A percentile compares a stretch with the other conserved stretches of the same genome.
Evolutionary conservation across 495 filamentous ascomycete species (phyloP).

Genomic region (Aspergillus bertholletiae): DNA sequence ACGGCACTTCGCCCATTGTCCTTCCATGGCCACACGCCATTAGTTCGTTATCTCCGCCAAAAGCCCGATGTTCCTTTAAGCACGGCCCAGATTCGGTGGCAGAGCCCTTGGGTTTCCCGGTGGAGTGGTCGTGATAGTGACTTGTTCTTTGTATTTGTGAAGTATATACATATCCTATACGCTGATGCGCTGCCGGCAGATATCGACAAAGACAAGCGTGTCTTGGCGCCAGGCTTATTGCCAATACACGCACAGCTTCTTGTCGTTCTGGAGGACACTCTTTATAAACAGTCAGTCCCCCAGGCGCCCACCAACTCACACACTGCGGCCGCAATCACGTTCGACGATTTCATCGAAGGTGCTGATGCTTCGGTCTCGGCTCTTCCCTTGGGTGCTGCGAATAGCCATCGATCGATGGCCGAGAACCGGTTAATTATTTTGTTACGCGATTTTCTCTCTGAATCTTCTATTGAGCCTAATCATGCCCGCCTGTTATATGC

Average conservation of each 20-base stretch:
- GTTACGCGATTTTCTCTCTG: slow-evolving; percentile 79
- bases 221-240: slow-evolving; percentile 73
- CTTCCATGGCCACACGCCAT: slow-evolving; percentile 62
- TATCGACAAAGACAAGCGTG: slow-evolving; percentile 57
- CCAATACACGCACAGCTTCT: slow-evolving; percentile 85
- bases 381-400: slow-evolving; percentile 61
- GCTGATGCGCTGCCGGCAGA: slow-evolving; percentile 74
- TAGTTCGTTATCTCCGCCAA: slow-evolving; percentile 63
- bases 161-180: slow-evolving; percentile 81
- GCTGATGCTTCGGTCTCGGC: slow-evolving; percentile 69
- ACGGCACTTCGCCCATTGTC: slow-evolving; percentile 63
- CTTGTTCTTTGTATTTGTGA: slow-evolving; percentile 90
- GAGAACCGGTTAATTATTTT: slow-evolving; percentile 89
- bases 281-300: slow-evolving; percentile 63
- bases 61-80: slow-evolving; percentile 65
- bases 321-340: slow-evolving; percentile 60
- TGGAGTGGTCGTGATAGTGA: slow-evolving; percentile 93
- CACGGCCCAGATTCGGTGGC: slow-evolving; percentile 73
- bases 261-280: slow-evolving; percentile 74
- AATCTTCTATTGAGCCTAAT: slow-evolving; percentile 54
- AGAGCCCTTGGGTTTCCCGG: slow-evolving; percentile 77
- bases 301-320: slow-evolving; percentile 48
- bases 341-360: slow-evolving; percentile 69
- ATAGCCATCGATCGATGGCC: slow-evolving; percentile 77
- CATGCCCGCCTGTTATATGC: slow-evolving; percentile 68